Conservation (phyloP, 495 filamentous ascomycete genomes). For the Lophiotrema nucula region DNA sequence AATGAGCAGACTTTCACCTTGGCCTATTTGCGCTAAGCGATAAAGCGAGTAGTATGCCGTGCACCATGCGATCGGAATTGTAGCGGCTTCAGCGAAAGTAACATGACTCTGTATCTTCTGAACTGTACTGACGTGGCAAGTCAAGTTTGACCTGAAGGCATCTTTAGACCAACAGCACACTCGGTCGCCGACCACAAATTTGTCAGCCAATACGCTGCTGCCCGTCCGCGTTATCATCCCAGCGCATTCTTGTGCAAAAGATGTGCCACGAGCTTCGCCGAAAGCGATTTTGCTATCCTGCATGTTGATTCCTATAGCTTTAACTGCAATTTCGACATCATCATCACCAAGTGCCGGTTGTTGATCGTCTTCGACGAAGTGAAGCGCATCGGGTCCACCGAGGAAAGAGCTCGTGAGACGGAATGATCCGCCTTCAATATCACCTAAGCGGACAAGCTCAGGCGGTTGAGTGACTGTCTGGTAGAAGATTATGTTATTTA, state of each 20-base stretch:
- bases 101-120: constrained; percentile 31
- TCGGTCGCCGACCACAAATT: constrained; percentile 18
- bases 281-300: constrained; percentile 14
- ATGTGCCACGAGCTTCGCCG: constrained; percentile 9
- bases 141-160: not conserved
- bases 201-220: not conserved
- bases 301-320: constrained; percentile 13
- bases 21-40: not conserved
- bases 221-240: constrained; percentile 8
- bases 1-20: constrained; percentile 16
- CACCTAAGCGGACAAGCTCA: not conserved
- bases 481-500: not conserved
- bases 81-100: constrained; percentile 1
- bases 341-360: not conserved
- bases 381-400: constrained; percentile 3
- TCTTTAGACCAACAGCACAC: not conserved
- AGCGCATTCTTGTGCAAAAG: constrained; percentile 10
- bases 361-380: constrained; percentile 12
- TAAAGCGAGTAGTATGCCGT: constrained; percentile 13
- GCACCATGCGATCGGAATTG: not conserved
- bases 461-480: not conserved
- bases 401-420: constrained; percentile 1
- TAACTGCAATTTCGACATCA: constrained; percentile 19
- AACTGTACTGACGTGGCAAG: not conserved
- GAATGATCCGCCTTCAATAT: not conserved